A percentile compares a stretch with the other conserved stretches of the same genome.
Evolutionary conservation across 306 rosid species (phyloP).

Genomic region (Vicia sativa): DNA sequence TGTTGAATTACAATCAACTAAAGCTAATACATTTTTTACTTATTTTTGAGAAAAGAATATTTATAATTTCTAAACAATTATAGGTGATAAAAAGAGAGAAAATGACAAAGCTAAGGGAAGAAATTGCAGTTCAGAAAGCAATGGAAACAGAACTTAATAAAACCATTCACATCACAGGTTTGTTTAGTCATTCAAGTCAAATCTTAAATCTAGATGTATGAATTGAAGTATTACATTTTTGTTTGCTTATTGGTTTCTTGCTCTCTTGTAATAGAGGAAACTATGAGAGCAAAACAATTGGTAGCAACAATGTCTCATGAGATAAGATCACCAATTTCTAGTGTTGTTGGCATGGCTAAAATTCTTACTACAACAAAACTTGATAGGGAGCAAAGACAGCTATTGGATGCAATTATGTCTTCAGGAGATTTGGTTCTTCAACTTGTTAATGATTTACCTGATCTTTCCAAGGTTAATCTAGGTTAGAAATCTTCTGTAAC

Average conservation of each 20-base stretch:
- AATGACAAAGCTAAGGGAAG: constrained; percentile 90
- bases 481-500: constrained; percentile 53
- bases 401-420: constrained; percentile 83
- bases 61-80: no score
- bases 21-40: no score
- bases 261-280: constrained; percentile 65
- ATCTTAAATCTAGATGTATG: constrained; percentile 30
- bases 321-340: constrained; percentile 92
- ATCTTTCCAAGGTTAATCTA: constrained; percentile 96
- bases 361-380: constrained; percentile 90
- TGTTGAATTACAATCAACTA: no score
- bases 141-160: constrained; percentile 92
- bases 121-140: constrained; percentile 88
- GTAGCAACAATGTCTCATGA: constrained; percentile 98
- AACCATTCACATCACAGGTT: constrained; percentile 93
- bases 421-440: constrained; percentile 99
- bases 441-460: constrained; percentile 92
- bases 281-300: constrained; percentile 97
- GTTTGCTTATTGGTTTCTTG: constrained; percentile 3
- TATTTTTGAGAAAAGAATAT: no score
- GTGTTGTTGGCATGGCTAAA: constrained; percentile 96
- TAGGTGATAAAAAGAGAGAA: constrained; percentile 94
- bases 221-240: not conserved
- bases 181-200: constrained; percentile 46
- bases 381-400: constrained; percentile 81